A percentile compares a stretch with the other conserved stretches of the same genome.
phyloP scores from a whole-genome alignment of 306 rosid genomes.

The Quillaja saponaria region DNA sequence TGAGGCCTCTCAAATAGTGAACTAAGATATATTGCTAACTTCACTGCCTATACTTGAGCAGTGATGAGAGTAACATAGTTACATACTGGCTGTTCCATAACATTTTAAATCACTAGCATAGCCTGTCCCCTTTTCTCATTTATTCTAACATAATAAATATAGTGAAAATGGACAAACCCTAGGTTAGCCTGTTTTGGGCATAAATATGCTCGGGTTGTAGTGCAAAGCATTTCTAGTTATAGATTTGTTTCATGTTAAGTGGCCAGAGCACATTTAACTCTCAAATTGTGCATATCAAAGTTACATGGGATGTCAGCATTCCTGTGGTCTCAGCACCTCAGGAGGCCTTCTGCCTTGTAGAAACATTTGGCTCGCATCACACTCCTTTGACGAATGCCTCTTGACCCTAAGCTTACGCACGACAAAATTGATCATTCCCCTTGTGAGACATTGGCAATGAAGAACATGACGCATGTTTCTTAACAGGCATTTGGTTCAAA shows the following conservation, averaged over 20 bases:
- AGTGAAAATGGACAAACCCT: neutral
- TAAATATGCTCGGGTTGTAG: neutral
- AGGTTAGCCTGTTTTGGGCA: neutral
- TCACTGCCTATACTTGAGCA: too few relatives aligned
- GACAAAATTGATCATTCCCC: too few relatives aligned
- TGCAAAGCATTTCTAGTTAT: neutral
- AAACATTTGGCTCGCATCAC: neutral
- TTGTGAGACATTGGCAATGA: too few relatives aligned
- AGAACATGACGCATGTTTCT: too few relatives aligned
- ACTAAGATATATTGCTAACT: too few relatives aligned
- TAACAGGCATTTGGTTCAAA: too few relatives aligned
- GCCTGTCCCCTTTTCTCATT: neutral
- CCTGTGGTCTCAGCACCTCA: neutral
- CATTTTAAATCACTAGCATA: neutral
- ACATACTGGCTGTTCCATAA: neutral
- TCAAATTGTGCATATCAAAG: too few relatives aligned
- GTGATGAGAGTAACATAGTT: too few relatives aligned
- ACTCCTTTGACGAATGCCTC: neutral
- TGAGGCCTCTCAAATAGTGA: too few relatives aligned
- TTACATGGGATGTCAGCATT: neutral
- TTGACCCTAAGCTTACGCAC: neutral
- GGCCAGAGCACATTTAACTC: too few relatives aligned
- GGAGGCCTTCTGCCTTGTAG: neutral
- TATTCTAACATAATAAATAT: neutral
- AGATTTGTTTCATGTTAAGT: too few relatives aligned